These are phyloP conservation scores for Circinella umbellata DNA, from an alignment of 371 early-diverging fungal genomes.

Conservation along the genomic window DNA sequence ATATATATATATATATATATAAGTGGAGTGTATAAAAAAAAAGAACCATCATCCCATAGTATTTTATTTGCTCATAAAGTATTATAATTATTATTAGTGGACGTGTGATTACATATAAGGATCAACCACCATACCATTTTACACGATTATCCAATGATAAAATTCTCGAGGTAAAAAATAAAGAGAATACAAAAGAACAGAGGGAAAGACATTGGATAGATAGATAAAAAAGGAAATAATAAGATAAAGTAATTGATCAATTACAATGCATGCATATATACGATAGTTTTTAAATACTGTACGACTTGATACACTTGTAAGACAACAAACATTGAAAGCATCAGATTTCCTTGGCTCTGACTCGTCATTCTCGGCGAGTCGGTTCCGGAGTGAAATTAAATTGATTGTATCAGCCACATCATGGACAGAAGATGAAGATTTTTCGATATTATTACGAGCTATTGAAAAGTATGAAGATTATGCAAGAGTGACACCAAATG, in stretches of 20 bases:
- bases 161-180: constrained; percentile 61
- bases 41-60: not conserved
- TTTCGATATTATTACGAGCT: constrained; percentile 79
- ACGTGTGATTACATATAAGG: constrained; percentile 69
- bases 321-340: constrained; percentile 35
- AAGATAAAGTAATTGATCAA: no score
- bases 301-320: constrained; percentile 46
- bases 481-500: constrained; percentile 28
- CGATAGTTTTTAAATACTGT: constrained; percentile 42
- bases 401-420: constrained; percentile 90
- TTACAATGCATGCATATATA: no score
- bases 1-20: not conserved
- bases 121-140: constrained; percentile 76
- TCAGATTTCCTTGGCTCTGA: constrained; percentile 26
- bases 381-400: constrained; percentile 58
- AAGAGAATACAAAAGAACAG: not conserved
- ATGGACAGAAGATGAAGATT: constrained; percentile 98
- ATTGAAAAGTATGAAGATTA: constrained; percentile 59
- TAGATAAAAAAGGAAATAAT: no score
- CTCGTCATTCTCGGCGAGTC: not conserved
- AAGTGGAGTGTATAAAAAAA: not conserved
- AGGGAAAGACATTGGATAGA: no score
- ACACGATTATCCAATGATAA: constrained; percentile 57
- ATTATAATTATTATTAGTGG: constrained; percentile 49
- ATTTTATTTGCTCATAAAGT: not conserved